Percentiles rank a stretch among this genome's conserved stretches.
Evolutionary conservation across 129 eudicot species (phyloP).

Genomic region (Artemisia argyi): DNA sequence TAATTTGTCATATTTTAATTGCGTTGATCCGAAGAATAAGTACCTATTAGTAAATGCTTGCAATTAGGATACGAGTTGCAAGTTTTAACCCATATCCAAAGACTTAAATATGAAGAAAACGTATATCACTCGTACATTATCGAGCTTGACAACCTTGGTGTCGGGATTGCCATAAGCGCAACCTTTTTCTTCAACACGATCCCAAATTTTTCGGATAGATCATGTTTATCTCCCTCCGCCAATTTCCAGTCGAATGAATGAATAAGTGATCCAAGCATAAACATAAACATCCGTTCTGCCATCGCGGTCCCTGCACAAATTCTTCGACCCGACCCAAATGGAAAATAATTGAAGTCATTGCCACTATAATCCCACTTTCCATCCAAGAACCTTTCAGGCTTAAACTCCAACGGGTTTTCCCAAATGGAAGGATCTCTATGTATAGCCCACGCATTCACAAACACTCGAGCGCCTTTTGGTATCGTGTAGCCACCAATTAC

Average conservation of each 20-base stretch:
- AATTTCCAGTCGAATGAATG: slow-evolving; percentile 61
- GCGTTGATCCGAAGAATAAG: no score
- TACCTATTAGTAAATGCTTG: no score
- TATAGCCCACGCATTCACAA: slow-evolving; percentile 52
- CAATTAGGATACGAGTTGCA: no score
- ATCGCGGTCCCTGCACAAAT: slow-evolving; percentile 57
- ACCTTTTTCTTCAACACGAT: slow-evolving; percentile 50
- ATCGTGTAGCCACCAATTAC: slow-evolving; percentile 51
- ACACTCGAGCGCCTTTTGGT: slow-evolving; percentile 56
- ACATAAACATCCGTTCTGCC: slow-evolving; percentile 61
- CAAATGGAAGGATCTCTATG: slow-evolving; percentile 56
- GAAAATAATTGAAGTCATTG: slow-evolving; percentile 46
- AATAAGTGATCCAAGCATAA: slow-evolving; percentile 45
- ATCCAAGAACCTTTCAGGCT: slow-evolving; percentile 53
- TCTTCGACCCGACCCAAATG: slow-evolving; percentile 58
- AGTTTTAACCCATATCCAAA: no score
- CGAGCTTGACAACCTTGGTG: slow-evolving; percentile 43
- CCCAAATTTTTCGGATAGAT: slow-evolving; percentile 55
- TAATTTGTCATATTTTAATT: no score
- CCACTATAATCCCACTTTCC: slow-evolving; percentile 46
- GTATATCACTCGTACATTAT: slow-evolving; percentile 22
- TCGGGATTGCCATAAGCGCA: slow-evolving; percentile 45
- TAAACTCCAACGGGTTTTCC: slow-evolving; percentile 47
- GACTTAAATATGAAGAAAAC: background rate
- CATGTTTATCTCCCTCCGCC: slow-evolving; percentile 31